These are phyloP conservation scores for Fusarium siculi DNA, from an alignment of 2,329 filamentous ascomycete genomes.

Conservation along the genomic window DNA sequence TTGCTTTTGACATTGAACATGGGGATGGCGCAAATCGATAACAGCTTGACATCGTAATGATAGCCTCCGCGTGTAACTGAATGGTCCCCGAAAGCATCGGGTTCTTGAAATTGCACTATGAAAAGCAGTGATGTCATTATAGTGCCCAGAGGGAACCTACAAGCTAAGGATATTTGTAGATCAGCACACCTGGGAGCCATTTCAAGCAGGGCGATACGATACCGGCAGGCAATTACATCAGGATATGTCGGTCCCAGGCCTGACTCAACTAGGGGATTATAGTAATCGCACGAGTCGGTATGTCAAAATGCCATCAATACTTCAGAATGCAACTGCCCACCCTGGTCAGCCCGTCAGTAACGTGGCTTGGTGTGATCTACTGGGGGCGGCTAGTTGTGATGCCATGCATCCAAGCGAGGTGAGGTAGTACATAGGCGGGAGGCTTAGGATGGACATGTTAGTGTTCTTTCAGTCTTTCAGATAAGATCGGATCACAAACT, in stretches of 20 bases:
- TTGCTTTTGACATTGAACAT: not conserved
- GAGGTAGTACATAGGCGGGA: not conserved
- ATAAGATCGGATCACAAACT: slow-evolving; percentile 11
- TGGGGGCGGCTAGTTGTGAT: slow-evolving; percentile 1
- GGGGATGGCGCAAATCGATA: not conserved
- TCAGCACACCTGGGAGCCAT: slow-evolving; percentile 7
- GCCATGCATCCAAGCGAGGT: slow-evolving; percentile 21
- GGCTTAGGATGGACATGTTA: not conserved
- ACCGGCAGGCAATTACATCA: slow-evolving; percentile 2
- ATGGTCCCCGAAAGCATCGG: not conserved
- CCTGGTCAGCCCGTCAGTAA: not conserved
- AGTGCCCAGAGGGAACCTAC: not conserved
- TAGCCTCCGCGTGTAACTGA: not conserved
- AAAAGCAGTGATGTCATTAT: slow-evolving; percentile 7
- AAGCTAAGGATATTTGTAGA: slow-evolving; percentile 1
- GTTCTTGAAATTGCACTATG: slow-evolving; percentile 27
- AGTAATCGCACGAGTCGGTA: slow-evolving; percentile 17
- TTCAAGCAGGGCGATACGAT: slow-evolving; percentile 13
- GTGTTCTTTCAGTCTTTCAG: not conserved
- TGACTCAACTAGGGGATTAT: not conserved
- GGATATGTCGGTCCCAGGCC: not conserved
- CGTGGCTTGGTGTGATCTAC: slow-evolving; percentile 19
- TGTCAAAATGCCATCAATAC: slow-evolving; percentile 2
- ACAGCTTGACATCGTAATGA: not conserved
- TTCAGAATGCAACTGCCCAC: not conserved